Percentiles rank a stretch among this genome's conserved stretches.
Conservation (phyloP, 805 yeast species). For the Metschnikowia gelsemii region DNA sequence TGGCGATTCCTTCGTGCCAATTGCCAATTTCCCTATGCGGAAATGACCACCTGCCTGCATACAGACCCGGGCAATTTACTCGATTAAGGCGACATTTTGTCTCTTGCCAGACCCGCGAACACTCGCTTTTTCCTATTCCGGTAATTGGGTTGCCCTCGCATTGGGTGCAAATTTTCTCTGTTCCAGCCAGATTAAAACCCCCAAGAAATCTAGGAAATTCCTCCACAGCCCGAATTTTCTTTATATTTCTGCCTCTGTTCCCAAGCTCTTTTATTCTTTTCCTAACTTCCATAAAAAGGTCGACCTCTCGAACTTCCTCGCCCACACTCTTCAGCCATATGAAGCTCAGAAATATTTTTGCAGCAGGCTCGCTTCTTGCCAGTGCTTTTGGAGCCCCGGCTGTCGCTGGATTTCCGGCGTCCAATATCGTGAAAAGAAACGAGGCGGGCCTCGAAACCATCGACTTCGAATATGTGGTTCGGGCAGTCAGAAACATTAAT, state of each 20-base stretch:
- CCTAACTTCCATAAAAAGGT: not conserved
- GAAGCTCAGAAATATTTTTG: slow-evolving; percentile 22
- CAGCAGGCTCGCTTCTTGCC: slow-evolving; percentile 20
- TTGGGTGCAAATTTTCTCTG: slow-evolving; percentile 16
- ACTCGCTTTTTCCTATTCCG: slow-evolving; percentile 13
- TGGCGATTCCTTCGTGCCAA: too few species aligned
- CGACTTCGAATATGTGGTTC: slow-evolving; percentile 19
- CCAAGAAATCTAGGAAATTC: not conserved
- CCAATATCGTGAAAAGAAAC: slow-evolving; percentile 16
- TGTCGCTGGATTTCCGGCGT: slow-evolving; percentile 14
- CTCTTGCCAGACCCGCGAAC: too few species aligned
- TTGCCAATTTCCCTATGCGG: too few species aligned
- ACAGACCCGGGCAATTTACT: slow-evolving; percentile 2
- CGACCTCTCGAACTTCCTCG: not conserved
- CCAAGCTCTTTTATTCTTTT: too few species aligned
- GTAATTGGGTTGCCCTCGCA: slow-evolving; percentile 10
- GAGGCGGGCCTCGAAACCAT: slow-evolving; percentile 15
- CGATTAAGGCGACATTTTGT: slow-evolving; percentile 8
- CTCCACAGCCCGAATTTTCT: too few species aligned
- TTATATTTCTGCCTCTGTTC: too few species aligned
- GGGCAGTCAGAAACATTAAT: slow-evolving; percentile 15
- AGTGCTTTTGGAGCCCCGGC: slow-evolving; percentile 27
- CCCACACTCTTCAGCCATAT: slow-evolving; percentile 8
- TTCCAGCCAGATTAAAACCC: slow-evolving; percentile 7
- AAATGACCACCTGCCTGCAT: not conserved